Base-by-base conservation (phyloP, 345 rosid genomes). In the Turnera subulata region DNA sequence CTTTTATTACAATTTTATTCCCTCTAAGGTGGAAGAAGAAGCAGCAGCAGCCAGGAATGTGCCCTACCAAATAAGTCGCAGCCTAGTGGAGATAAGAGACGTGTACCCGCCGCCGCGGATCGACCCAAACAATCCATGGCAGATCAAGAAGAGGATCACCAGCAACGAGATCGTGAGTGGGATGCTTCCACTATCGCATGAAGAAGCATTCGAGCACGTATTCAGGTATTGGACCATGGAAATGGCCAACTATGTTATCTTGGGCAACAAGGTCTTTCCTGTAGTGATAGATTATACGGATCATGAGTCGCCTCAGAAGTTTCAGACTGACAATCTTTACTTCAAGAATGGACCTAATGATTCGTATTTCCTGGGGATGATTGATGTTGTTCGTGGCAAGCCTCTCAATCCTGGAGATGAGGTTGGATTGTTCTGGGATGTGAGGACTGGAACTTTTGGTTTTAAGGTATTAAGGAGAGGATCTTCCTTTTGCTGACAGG, bases 101-200 rank as follows among this genome's bases (percentile, higher is more conserved):
- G n/a, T n/a, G n/a, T n/a, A n/a, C n/a, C n/a, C n/a, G n/a, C n/a
- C n/a, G n/a, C n/a, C n/a, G n/a, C n/a, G n/a, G n/a, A n/a, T n/a
- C n/a, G n/a, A n/a, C n/a, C 66, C 62, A 3, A 22, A 6, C 7
- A 60, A 71, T 46, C 79, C 75, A 6, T 80, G 77, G 81, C 58
- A 14, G 25, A 76, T 80, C 42, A 51, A 65, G 26, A 66, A 56
- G 53, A 10, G 24, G 4, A 6, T 80, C 17, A 2, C 53, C 20
- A 11, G 7, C 17, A 40, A 11, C 10, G 84, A 76, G 6, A 44
- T 76, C 47, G 1, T 18, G 9, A 46, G 20, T 2, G 77, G 75
- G 8, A 73, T 46, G 64, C 50, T 80, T 0, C 20, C 29, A 6
- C 23, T 80, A 16, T 49, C 73, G 0, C 58, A 66, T 10, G 13